phyloP scores from a whole-genome alignment of 139 green algal species.

The Klebsormidium nitens region DNA sequence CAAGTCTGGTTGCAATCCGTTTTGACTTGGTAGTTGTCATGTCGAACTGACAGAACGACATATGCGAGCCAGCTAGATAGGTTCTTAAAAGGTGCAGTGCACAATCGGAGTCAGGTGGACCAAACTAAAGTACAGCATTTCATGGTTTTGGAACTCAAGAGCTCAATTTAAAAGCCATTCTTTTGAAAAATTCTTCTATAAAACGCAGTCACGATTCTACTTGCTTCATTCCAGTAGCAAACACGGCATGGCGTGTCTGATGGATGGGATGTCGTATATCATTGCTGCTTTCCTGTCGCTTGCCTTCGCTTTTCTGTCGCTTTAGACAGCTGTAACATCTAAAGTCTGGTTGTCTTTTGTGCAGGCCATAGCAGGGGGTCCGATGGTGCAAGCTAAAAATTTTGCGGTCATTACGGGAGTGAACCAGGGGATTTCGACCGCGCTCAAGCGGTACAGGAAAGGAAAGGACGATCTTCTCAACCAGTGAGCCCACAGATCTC shows the following conservation, averaged over 20 bases:
- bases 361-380: conserved; percentile 42
- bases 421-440: conserved; percentile 63
- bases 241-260: not conserved
- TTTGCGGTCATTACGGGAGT: conserved; percentile 91
- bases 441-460: conserved; percentile 62
- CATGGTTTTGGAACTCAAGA: no score
- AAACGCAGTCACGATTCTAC: not conserved
- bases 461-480: conserved; percentile 74
- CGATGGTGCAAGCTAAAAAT: conserved; percentile 75
- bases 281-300: not conserved
- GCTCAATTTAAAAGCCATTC: not conserved
- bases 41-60: no score
- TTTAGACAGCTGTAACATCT: not conserved
- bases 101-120: no score
- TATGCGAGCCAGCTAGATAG: no score
- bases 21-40: no score
- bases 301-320: not conserved
- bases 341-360: not conserved
- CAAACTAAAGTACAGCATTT: no score
- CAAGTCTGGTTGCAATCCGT: no score
- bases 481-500: no score
- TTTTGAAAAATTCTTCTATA: not conserved
- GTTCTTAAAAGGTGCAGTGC: no score
- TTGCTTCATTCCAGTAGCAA: not conserved
- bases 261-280: not conserved